Conservation (phyloP, 1,284 basidiomycete species). For the Sparassis latifolia region DNA sequence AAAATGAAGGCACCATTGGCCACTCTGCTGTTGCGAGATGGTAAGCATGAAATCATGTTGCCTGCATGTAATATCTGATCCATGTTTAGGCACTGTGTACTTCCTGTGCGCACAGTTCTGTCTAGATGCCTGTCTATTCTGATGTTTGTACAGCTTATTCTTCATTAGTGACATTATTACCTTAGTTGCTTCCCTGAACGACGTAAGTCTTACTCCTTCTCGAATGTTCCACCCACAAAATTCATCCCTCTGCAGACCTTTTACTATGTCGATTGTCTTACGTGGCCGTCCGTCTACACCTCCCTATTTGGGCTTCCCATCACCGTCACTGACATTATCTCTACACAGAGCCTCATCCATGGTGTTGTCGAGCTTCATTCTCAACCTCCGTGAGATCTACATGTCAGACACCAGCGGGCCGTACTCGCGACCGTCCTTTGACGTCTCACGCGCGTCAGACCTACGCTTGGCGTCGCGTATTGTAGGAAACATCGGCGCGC, state of each 20-base stretch:
- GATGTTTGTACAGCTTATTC: not conserved
- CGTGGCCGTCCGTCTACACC: too few relatives aligned
- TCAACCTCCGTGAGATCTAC: not conserved
- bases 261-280: too few relatives aligned
- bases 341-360: not conserved
- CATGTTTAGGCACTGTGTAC: not conserved
- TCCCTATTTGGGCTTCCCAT: not conserved
- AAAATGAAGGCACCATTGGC: not conserved
- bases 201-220: not conserved
- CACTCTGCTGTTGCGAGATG: not conserved
- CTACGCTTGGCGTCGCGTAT: not conserved
- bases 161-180: not conserved
- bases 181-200: not conserved
- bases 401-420: not conserved
- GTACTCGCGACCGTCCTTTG: not conserved
- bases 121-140: not conserved
- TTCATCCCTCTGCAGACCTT: too few relatives aligned
- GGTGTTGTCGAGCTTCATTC: not conserved
- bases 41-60: not conserved
- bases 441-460: not conserved
- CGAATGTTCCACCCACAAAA: too few relatives aligned
- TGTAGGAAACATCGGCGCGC: not conserved
- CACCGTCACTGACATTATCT: not conserved
- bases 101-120: not conserved
- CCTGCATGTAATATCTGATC: not conserved